Base-by-base conservation (phyloP, 805 yeast genomes). In the Lipomyces kockii region DNA sequence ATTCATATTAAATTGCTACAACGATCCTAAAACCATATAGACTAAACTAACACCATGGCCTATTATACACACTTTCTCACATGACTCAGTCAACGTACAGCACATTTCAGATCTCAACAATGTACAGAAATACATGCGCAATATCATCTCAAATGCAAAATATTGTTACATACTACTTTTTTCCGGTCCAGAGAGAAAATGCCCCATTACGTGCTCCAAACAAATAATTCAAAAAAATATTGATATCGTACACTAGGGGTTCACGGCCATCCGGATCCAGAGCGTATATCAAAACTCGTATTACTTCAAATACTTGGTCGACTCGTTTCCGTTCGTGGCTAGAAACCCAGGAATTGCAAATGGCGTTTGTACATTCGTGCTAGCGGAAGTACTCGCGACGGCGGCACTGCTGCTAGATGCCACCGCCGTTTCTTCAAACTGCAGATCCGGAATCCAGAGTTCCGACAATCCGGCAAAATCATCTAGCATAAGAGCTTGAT, bases 401-500 rank as follows among this genome's bases (percentile, higher is more conserved):
- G 12, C 7, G 6, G 32, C 32, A 29, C 32, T 29, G 32, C 7
- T 29, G 32, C 32, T 29, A 29, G 32, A 5, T 29, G 32, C 32
- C 32, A 29, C 32, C 32, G 32, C 32, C 32, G 32, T 34, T 25
- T 67, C 66, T 34, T 67, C 65, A 27, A 67, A 67, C 58, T 58
- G 64, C n/a, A 64, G 14, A 52, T 61, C 60, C 17, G 69, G 69
- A 7, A 61, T 27, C 66, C 62, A 65, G 27, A 67, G 9, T 14
- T 67, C 70, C 22, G 57, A 25, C 35, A 62, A 29, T 2, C 69
- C 70, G 17, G 65, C 67, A 61, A 75, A 74, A 20, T 69, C 67
- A 51, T 74, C 76, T 39, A 73, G 58, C 57, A 70, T 69, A 7
- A 75, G 27, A 14, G 76, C 78, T 61, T 74, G 73, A 57, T 76